Evolutionary conservation across 73 alveolate genomes (phyloP).

Genomic region (Loxodes magnus): DNA sequence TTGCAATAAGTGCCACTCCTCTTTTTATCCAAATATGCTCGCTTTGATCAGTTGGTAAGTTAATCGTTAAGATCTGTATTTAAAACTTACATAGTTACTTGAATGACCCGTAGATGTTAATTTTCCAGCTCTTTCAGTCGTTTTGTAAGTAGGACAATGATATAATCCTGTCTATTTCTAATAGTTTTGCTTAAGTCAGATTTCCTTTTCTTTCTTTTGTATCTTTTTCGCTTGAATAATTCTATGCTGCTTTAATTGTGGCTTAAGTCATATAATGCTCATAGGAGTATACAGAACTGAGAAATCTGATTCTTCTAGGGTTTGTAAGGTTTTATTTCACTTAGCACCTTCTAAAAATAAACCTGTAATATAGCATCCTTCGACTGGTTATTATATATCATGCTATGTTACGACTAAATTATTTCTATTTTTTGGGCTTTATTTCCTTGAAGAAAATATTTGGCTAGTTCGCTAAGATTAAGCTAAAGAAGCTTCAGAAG

Average conservation of each 20-base stretch:
- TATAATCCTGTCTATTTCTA: constrained; percentile 12
- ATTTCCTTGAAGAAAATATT: no score
- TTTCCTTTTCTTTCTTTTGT: constrained; percentile 53
- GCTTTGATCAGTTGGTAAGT: constrained; percentile 60
- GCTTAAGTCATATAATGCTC: constrained; percentile 89
- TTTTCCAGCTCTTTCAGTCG: constrained; percentile 72
- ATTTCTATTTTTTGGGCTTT: no score
- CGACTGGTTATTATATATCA: constrained; percentile 66
- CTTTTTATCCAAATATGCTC: constrained; percentile 97
- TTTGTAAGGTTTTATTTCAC: constrained; percentile 80
- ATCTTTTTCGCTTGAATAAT: constrained; percentile 3
- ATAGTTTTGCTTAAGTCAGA: constrained; percentile 43
- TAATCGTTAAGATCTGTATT: constrained; percentile 73
- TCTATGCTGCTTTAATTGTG: constrained; percentile 29
- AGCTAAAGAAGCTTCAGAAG: no score
- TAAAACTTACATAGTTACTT: constrained; percentile 58
- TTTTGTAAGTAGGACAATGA: constrained; percentile 78
- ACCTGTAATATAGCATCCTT: constrained; percentile 98
- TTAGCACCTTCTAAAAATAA: constrained; percentile 99
- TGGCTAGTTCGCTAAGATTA: no score
- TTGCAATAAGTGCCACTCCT: constrained; percentile 97
- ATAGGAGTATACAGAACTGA: constrained; percentile 70
- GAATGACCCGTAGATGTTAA: constrained; percentile 66
- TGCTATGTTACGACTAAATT: constrained; percentile 37
- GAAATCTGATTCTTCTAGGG: constrained; percentile 82